These are phyloP conservation scores for Mucor indicus DNA, from an alignment of 371 early-diverging fungal genomes.

Conservation along the genomic window DNA sequence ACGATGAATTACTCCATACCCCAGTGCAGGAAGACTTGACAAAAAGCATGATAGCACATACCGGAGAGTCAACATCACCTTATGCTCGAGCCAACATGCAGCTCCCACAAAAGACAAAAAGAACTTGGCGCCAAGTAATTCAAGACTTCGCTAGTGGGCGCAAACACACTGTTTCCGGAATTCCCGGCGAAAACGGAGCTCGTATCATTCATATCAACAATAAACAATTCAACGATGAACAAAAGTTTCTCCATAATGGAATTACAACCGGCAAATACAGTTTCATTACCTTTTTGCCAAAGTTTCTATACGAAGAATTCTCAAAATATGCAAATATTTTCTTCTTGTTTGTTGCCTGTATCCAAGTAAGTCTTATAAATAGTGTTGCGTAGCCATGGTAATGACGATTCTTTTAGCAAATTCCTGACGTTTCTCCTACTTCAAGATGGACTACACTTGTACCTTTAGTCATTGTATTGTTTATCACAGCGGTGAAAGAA, in stretches of 20 bases:
- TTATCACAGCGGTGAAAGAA: slow-evolving; percentile 95
- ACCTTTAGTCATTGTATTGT: slow-evolving; percentile 86
- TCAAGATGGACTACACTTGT: slow-evolving; percentile 87
- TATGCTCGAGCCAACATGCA: slow-evolving; percentile 25
- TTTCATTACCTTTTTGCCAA: slow-evolving; percentile 81
- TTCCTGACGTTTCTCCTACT: slow-evolving; percentile 78
- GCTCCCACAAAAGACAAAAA: slow-evolving; percentile 5
- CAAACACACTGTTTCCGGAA: slow-evolving; percentile 15
- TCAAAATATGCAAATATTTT: slow-evolving; percentile 94
- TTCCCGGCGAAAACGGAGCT: slow-evolving; percentile 43
- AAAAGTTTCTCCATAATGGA: slow-evolving; percentile 76
- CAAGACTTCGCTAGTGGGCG: slow-evolving; percentile 1
- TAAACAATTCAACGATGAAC: slow-evolving; percentile 60
- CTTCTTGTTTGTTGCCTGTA: slow-evolving; percentile 86
- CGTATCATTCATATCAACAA: slow-evolving; percentile 88
- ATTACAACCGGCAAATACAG: slow-evolving; percentile 92
- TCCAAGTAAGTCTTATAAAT: too few relatives aligned
- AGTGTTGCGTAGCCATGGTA: too few relatives aligned
- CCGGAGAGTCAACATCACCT: slow-evolving; percentile 18
- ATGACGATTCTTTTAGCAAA: slow-evolving; percentile 67
- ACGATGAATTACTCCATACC: slow-evolving; percentile 1
- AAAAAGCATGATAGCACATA: slow-evolving; percentile 3
- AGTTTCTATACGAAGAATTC: slow-evolving; percentile 91
- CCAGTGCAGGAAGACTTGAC: too few relatives aligned
- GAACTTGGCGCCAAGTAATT: slow-evolving; percentile 8